Base-by-base conservation (phyloP, 768 basidiomycete species). In the Hirschioporus abietinus region DNA sequence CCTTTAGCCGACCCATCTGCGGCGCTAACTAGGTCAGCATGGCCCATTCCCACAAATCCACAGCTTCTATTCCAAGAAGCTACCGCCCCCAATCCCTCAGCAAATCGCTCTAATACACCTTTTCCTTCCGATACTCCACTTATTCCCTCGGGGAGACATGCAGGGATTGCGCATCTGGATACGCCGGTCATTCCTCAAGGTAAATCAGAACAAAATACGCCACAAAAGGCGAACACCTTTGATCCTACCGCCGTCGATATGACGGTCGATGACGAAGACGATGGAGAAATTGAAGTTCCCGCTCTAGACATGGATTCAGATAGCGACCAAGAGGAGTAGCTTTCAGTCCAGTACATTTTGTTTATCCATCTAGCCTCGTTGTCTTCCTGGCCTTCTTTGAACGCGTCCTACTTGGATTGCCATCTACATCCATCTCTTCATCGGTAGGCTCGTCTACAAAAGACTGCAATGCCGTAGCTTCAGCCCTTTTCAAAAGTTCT, bases 221-320 rank as follows among this genome's bases (percentile, higher is more conserved):
- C 20, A 12, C 42, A 52, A 52, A 52, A 52, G 20, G 20, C 12
- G 12, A 52, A 1, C 42, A 52, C 20, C 12, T 3, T 52, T 3
- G 20, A 52, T 52, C 12, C 42, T 20, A 15, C 42, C 12, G 42
- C 20, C 12, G 42, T 75, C n/a, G 78, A 79, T n/a, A 79, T 75
- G 8, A 81, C 86, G 3, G 89, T 91, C 17, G 83, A 83, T n/a
- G 89, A 91, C 68, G 88, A 88, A 68, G 85, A 86, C 60, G 30
- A 52, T 52, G 42, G 12, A 52, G 42, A 52, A 12, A 52, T 52
- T 20, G 42, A 52, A 15, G 87, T 95, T 80, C 93, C 93, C 1
- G 72, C 80, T 12, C 93, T 95, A 42, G 84, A 93, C 73, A 78
- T 92, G 80, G 87, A 83, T 57, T 93, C 92, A 0, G 92, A 94